Evolutionary conservation across 1,139 yeast species (phyloP), one percentile per base, ranked within the genome.

Genomic region (Hyphopichia buzzinii): DNA sequence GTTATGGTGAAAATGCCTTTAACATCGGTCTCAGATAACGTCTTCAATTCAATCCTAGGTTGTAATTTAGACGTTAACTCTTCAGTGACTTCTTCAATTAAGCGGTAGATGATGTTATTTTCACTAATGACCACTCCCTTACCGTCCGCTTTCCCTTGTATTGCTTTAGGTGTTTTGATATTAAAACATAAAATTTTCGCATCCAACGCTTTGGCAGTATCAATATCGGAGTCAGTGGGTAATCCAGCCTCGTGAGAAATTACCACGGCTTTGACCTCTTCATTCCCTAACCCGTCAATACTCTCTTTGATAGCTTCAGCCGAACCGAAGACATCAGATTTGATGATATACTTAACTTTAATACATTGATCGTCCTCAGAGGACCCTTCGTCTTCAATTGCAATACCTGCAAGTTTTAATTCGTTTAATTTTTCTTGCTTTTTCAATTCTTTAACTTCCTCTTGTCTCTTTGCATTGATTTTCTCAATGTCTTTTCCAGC

Each of bases 251-350:
- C 90, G 35, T 81, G 74, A 33, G 77, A 77, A 4, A 92, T 59
- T 2, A 92, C 81, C 14, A 72, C 64, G 4, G 92, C 77, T 41
- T 70, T 67, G 10, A 92, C 92, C 52, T 86, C 95, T 2, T 84
- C 86, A 57, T 92, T 90, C 3, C 97, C 97, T 17, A 92, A 63
- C 5, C 83, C 83, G 43, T 74, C 73, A 34, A 94, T 79, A 48
- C 94, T 81, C 54, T 90, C 97, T 27, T 70, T 75, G 37, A 71
- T 69, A 8, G 82, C 82, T 50, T 77, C 82, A 0, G 80, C 79
- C 1, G 81, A 76, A 1, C 83, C 83, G 50, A 84, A 83, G 1
- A 92, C 97, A 59, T 94, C 99, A 0, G 96, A 84, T 54, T 87
- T 88, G 34, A 94, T 70, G 29, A 92, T 82, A 46, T 83, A 87